These are phyloP conservation scores for Oryza coarctata DNA, from an alignment of 176 grass and related monocot species.

Conservation along the genomic window DNA sequence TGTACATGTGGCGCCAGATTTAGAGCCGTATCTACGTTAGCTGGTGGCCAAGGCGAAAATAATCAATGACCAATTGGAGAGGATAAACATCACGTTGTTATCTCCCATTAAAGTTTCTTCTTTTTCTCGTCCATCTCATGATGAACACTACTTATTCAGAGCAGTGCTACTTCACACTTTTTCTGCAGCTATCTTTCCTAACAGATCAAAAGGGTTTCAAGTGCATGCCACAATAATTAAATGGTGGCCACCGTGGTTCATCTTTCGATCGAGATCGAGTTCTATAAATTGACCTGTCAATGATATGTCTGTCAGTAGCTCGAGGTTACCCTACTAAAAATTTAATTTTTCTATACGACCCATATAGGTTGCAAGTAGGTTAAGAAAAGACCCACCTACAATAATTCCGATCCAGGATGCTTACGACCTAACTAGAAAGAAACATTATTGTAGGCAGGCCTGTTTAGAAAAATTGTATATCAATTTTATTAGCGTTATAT, in stretches of 20 bases:
- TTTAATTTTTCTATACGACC: too few relatives aligned
- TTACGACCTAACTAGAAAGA: too few relatives aligned
- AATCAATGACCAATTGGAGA: neutral
- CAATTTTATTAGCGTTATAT: too few relatives aligned
- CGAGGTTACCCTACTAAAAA: too few relatives aligned
- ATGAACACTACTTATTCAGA: neutral
- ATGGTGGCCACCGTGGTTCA: neutral
- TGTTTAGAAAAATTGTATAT: too few relatives aligned
- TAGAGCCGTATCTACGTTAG: neutral
- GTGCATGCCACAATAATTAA: neutral
- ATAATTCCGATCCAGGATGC: too few relatives aligned
- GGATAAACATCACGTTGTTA: conserved; percentile 31
- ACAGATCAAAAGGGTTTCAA: neutral
- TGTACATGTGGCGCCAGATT: neutral
- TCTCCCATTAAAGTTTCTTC: neutral
- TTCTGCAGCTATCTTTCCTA: neutral
- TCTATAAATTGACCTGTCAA: conserved; percentile 20
- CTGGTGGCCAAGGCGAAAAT: neutral
- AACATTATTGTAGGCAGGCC: too few relatives aligned
- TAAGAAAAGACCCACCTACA: too few relatives aligned
- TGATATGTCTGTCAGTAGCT: conserved; percentile 30
- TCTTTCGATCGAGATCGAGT: neutral
- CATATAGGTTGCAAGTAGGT: too few relatives aligned
- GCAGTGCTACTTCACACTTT: neutral
- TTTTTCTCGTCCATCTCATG: neutral